Base-by-base conservation (phyloP, 2,329 filamentous ascomycete species). In the Alternaria conjuncta region DNA sequence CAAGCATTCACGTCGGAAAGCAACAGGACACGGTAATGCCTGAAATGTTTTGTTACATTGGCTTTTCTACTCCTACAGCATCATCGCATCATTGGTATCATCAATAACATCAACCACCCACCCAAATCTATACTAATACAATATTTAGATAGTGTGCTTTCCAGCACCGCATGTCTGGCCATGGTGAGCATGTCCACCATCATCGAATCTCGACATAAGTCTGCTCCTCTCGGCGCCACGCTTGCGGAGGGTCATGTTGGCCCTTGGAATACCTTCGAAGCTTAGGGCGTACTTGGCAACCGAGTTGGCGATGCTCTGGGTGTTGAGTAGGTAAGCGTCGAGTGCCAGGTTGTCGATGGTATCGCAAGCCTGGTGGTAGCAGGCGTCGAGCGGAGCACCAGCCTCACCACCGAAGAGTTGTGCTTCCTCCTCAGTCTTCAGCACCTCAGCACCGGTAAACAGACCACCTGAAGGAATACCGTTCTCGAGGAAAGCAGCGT, bases 401-500 rank as follows among this genome's bases (percentile, higher is more conserved):
- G 78, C 79, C 50, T 72, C 61, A 53, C 80, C 80, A 20, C 80
- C 80, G 51, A 80, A 81, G 6, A 79, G 65, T 43, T 60, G 65
- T 5, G 74, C 76, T 56, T 81, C 77, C 57, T 78, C 77, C 18
- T 65, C 72, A 2, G 79, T 82, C 71, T 82, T 82, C 66, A 80
- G 68, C 12, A 73, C 75, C 46, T 82, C 80, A 15, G 80, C 80
- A 13, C 81, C 81, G 3, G 80, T 82, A 66, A 80, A 80, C 12
- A 80, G 73, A 25, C 80, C 80, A 20, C 80, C 80, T 0, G 77
- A 76, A 3, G 80, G 76, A 32, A 81, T 79, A 30, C 79, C 80
- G 60, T 77, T 79, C 55, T 78, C 73, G 43, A 82, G 75, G 75
- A 82, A 81, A 7, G 79, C 78, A 32, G 78, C 80, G 66, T 82